Percentiles rank a stretch among this genome's conserved stretches.
Conservation (phyloP, 768 basidiomycete species). For the Tricholoma terreum region DNA sequence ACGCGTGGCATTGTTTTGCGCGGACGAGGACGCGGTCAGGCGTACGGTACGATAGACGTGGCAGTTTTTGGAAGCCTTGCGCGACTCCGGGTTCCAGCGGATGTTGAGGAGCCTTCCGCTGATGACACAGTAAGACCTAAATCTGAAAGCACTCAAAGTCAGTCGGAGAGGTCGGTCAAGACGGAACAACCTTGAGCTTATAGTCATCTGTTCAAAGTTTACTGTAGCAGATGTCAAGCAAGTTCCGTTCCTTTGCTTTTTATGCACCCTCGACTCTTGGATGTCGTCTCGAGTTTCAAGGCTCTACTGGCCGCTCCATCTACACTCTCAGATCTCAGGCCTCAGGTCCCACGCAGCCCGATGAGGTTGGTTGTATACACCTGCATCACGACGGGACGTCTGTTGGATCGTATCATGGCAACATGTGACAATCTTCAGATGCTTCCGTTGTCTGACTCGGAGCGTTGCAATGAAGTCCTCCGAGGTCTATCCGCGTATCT, state of each 20-base stretch:
- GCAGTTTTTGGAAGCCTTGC: slow-evolving; percentile 30
- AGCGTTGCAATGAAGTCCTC: background rate
- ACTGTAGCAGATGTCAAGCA: background rate
- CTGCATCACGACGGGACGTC: no score
- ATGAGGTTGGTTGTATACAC: no score
- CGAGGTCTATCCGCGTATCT: background rate
- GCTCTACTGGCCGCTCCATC: no score
- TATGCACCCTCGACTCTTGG: no score
- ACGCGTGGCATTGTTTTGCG: slow-evolving; percentile 36
- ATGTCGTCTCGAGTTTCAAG: no score
- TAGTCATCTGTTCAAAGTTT: background rate
- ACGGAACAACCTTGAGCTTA: background rate
- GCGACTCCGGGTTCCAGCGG: slow-evolving; percentile 23
- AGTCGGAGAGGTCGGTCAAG: slow-evolving; percentile 13
- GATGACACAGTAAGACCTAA: background rate
- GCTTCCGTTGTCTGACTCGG: no score
- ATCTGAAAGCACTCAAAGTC: background rate
- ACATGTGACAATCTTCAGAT: background rate
- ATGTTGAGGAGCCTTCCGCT: background rate
- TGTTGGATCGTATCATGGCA: background rate
- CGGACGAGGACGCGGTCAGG: slow-evolving; percentile 15
- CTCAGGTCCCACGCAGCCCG: no score
- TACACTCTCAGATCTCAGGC: no score
- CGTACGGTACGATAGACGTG: slow-evolving; percentile 8
- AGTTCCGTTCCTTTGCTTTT: no score